A percentile compares a stretch with the other conserved stretches of the same genome.
phyloP scores from a whole-genome alignment of 2,329 filamentous ascomycete species.

The Acrocalymma vagum region DNA sequence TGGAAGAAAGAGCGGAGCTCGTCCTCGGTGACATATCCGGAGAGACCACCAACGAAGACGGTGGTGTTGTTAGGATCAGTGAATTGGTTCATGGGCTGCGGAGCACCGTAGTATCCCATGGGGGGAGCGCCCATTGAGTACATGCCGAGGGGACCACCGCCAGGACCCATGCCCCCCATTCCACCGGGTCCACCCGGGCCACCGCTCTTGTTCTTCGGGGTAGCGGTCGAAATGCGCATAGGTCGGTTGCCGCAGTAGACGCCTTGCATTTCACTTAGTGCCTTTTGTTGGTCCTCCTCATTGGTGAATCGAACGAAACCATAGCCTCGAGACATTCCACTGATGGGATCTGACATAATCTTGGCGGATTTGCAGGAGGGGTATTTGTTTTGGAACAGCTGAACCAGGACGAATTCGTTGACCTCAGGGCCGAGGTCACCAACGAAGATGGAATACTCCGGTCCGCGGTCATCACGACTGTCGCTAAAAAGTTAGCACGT shows the following conservation, averaged over 20 bases:
- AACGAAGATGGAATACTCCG: conserved; percentile 97
- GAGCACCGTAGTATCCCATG: conserved; percentile 70
- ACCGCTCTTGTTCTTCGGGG: conserved; percentile 86
- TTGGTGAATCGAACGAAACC: conserved; percentile 98
- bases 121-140: conserved; percentile 76
- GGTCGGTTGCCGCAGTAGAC: conserved; percentile 98
- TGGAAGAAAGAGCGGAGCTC: conserved; percentile 99
- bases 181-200: conserved; percentile 62
- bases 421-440: conserved; percentile 97
- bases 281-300: conserved; percentile 94
- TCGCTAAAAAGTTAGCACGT: conserved; percentile 26
- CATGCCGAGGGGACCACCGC: conserved; percentile 62
- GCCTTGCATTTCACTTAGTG: conserved; percentile 97
- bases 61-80: conserved; percentile 99
- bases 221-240: conserved; percentile 98
- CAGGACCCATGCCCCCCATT: conserved; percentile 60
- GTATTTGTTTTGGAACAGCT: conserved; percentile 95
- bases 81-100: conserved; percentile 97
- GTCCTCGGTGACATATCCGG: conserved; percentile 97
- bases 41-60: conserved; percentile 96
- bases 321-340: conserved; percentile 95
- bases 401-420: conserved; percentile 97
- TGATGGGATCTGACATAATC: conserved; percentile 99
- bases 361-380: conserved; percentile 98
- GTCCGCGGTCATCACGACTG: conserved; percentile 88